Evolutionary conservation across 2,329 filamentous ascomycete genomes (phyloP).

Genomic region (Fusarium sp.): DNA sequence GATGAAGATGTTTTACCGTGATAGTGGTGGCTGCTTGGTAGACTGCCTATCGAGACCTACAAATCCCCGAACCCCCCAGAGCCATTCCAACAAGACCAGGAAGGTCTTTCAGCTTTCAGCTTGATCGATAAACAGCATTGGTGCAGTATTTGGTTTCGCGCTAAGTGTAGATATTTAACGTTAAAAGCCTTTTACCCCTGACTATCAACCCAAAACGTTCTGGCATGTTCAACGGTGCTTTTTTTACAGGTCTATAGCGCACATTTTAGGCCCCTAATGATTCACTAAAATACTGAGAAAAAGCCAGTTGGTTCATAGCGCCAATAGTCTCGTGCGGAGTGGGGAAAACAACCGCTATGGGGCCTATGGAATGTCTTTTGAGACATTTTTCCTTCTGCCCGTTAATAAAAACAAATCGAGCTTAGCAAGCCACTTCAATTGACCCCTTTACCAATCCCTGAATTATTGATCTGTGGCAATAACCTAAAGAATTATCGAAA

Average conservation of each 20-base stretch:
- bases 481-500: not conserved
- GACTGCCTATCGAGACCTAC: not conserved
- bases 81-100: too few species aligned
- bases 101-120: not conserved
- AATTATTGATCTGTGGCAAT: not conserved
- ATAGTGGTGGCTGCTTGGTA: not conserved
- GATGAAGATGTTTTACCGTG: not conserved
- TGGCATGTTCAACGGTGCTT: too few species aligned
- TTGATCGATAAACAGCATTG: not conserved
- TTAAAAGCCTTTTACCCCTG: not conserved
- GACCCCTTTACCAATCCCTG: not conserved
- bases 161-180: not conserved
- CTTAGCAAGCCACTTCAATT: conserved; percentile 11
- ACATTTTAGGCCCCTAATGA: not conserved
- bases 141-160: not conserved
- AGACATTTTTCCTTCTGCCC: conserved; percentile 17
- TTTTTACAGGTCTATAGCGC: not conserved
- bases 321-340: not conserved
- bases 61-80: not conserved
- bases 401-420: conserved; percentile 3
- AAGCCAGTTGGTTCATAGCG: not conserved
- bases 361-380: conserved; percentile 14
- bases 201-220: not conserved
- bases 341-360: not conserved
- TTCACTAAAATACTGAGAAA: not conserved